A percentile compares a stretch with the other conserved stretches of the same genome.
Evolutionary conservation across 805 yeast species (phyloP).

Genomic region (Scheffersomyces lignosus): DNA sequence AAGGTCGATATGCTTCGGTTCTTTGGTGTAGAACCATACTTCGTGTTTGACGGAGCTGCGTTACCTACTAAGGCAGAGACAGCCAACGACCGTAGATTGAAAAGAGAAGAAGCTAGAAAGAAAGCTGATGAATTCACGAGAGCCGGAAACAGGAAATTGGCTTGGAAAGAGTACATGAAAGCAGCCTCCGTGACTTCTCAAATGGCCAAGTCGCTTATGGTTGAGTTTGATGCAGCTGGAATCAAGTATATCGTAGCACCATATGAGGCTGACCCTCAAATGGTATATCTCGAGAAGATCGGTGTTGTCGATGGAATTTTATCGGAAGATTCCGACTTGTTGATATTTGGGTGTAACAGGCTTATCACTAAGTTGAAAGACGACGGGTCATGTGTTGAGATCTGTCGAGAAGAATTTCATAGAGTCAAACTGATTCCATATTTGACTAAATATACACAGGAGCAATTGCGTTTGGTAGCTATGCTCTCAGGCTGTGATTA

Average conservation of each 20-base stretch:
- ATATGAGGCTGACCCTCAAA: constrained; percentile 96
- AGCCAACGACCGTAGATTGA: constrained; percentile 59
- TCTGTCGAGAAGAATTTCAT: constrained; percentile 55
- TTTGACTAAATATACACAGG: constrained; percentile 49
- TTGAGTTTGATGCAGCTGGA: constrained; percentile 55
- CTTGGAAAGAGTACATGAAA: constrained; percentile 69
- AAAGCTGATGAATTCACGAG: constrained; percentile 53
- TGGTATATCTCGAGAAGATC: constrained; percentile 79
- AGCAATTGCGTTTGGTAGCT: constrained; percentile 73
- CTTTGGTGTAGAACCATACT: constrained; percentile 74
- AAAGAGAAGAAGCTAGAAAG: constrained; percentile 56
- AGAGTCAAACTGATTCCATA: constrained; percentile 48
- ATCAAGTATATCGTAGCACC: constrained; percentile 91
- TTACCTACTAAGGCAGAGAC: constrained; percentile 78
- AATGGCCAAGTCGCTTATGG: constrained; percentile 87
- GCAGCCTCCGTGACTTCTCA: constrained; percentile 85
- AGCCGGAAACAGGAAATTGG: constrained; percentile 57
- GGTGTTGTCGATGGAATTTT: constrained; percentile 82
- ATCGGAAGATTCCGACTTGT: constrained; percentile 91
- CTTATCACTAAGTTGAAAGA: constrained; percentile 83
- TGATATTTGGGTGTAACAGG: constrained; percentile 79
- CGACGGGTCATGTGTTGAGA: constrained; percentile 69
- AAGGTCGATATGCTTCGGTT: constrained; percentile 64
- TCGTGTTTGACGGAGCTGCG: constrained; percentile 92
- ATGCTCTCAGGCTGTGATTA: constrained; percentile 96